These are phyloP conservation scores for Zopfochytrium polystomum DNA, from an alignment of 371 early-diverging fungal species.

Conservation along the genomic window DNA sequence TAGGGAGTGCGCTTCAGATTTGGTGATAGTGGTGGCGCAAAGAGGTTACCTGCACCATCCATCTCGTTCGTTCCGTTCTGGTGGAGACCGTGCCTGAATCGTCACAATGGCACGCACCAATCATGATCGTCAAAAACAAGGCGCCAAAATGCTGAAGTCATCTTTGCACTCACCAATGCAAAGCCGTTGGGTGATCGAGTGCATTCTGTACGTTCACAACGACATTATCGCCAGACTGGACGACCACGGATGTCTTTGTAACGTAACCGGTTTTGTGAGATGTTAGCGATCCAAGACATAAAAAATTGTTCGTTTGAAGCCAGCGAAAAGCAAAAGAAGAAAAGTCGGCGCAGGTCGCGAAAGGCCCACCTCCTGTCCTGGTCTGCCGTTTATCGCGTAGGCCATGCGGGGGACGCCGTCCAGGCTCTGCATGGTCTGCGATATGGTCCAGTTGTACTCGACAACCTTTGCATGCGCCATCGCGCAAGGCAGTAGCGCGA, in stretches of 20 bases:
- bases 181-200: constrained; percentile 51
- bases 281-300: constrained; percentile 15
- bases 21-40: constrained; percentile 18
- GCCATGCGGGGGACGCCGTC: constrained; percentile 19
- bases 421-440: constrained; percentile 4
- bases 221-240: constrained; percentile 10
- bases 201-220: constrained; percentile 44
- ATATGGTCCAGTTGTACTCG: constrained; percentile 16
- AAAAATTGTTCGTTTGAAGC: background rate
- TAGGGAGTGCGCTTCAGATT: no score
- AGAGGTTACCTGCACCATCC: no score
- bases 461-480: background rate
- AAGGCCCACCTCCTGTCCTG: background rate
- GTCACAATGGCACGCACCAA: constrained; percentile 43
- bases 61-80: constrained; percentile 51
- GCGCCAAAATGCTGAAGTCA: no score
- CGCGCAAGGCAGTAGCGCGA: background rate
- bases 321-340: background rate
- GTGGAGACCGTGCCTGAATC: constrained; percentile 59
- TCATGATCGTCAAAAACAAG: constrained; percentile 36
- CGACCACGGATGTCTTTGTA: constrained; percentile 9
- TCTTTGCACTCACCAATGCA: constrained; percentile 66
- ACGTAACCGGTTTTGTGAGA: no score
- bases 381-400: constrained; percentile 13
- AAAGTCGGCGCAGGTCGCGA: no score